These are phyloP conservation scores for Tetrahymena borealis DNA, from an alignment of 73 alveolate genomes.

Conservation along the genomic window DNA sequence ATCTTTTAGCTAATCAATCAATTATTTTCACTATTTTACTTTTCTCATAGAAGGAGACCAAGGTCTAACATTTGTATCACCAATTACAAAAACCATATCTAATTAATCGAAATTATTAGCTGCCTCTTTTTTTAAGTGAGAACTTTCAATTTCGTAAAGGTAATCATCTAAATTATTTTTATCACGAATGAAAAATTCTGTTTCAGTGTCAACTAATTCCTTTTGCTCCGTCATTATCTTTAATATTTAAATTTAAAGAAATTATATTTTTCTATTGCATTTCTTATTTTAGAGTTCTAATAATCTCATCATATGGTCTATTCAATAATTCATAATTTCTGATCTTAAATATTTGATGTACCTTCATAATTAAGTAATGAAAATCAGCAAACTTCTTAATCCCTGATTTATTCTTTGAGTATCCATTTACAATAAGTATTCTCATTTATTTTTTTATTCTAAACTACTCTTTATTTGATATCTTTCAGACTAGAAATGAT, in stretches of 20 bases:
- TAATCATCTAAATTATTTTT: conserved; percentile 31
- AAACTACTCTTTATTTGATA: too few relatives aligned
- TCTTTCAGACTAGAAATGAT: too few relatives aligned
- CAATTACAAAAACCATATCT: conserved; percentile 37
- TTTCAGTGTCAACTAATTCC: conserved; percentile 44
- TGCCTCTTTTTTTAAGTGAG: conserved; percentile 37
- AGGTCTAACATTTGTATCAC: conserved; percentile 41
- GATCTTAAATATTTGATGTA: not conserved
- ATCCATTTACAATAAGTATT: not conserved
- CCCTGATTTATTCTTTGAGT: not conserved
- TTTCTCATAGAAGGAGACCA: conserved; percentile 28
- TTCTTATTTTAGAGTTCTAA: too few relatives aligned
- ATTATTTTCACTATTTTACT: not conserved
- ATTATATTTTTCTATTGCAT: too few relatives aligned
- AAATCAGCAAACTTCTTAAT: not conserved
- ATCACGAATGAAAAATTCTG: conserved; percentile 34
- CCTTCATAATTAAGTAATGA: not conserved
- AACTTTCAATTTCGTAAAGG: conserved; percentile 37
- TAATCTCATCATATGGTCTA: too few relatives aligned
- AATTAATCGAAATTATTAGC: conserved; percentile 36
- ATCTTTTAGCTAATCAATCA: too few relatives aligned
- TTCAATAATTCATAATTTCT: not conserved
- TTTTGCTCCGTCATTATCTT: conserved; percentile 33
- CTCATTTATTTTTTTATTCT: not conserved
- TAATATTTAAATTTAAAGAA: not conserved